Percentiles rank a stretch among this genome's conserved stretches.
Conservation (phyloP, 257 asterid species). For the Leonotis leonurus region DNA sequence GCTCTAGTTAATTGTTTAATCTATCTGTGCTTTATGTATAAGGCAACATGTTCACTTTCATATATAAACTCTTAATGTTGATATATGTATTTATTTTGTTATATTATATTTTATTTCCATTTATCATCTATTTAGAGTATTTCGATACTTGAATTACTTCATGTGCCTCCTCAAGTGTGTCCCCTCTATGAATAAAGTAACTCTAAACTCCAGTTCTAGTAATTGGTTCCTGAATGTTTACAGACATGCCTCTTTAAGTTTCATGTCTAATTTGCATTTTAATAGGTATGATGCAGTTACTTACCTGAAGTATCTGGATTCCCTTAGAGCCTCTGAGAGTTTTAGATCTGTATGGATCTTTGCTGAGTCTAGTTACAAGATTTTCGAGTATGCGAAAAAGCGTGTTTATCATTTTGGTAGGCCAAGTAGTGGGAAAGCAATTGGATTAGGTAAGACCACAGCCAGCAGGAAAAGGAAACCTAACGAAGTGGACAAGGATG, state of each 20-base stretch:
- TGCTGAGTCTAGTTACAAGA: slow-evolving; percentile 96
- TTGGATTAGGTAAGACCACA: slow-evolving; percentile 38
- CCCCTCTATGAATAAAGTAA: slow-evolving; percentile 4
- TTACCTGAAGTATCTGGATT: slow-evolving; percentile 89
- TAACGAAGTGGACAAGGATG: slow-evolving; percentile 41
- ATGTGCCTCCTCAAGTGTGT: background rate
- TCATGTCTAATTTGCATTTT: slow-evolving; percentile 19
- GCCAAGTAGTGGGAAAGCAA: slow-evolving; percentile 45
- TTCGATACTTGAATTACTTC: background rate
- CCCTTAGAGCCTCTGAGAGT: slow-evolving; percentile 97
- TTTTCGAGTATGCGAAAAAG: slow-evolving; percentile 88
- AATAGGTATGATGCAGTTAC: slow-evolving; percentile 94
- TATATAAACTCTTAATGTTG: background rate
- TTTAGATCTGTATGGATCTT: slow-evolving; percentile 97
- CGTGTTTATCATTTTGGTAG: slow-evolving; percentile 89
- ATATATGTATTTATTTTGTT: too few relatives aligned
- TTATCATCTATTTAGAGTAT: background rate
- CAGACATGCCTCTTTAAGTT: background rate
- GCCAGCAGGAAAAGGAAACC: slow-evolving; percentile 65
- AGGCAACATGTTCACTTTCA: slow-evolving; percentile 2
- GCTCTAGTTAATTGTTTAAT: background rate
- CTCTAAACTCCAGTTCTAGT: slow-evolving; percentile 1
- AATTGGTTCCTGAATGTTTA: slow-evolving; percentile 9
- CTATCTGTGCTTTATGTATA: background rate
- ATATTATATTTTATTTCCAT: background rate